These are phyloP conservation scores for Reutealis trisperma DNA, from an alignment of 345 rosid species.

Conservation along the genomic window DNA sequence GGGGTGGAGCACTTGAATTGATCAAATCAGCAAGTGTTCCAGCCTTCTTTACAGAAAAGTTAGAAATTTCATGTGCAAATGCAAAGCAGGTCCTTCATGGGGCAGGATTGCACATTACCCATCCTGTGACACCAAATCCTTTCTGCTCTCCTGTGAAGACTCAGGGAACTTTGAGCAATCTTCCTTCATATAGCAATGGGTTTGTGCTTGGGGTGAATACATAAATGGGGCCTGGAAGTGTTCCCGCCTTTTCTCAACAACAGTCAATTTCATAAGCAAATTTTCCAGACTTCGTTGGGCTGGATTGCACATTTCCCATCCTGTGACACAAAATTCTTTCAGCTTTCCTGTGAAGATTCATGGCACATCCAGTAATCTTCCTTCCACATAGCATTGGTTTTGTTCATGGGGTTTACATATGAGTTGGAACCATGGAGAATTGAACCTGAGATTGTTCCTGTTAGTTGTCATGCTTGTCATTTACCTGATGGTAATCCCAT, in stretches of 20 bases:
- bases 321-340: conserved; percentile 39
- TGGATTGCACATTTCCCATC: conserved; percentile 42
- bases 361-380: conserved; percentile 36
- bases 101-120: conserved; percentile 45
- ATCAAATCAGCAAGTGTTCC: conserved; percentile 42
- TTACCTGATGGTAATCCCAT: neutral
- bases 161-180: conserved; percentile 33
- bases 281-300: conserved; percentile 36
- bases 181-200: conserved; percentile 48
- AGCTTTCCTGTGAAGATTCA: conserved; percentile 34
- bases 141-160: conserved; percentile 40
- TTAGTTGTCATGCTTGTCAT: neutral
- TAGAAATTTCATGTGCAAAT: conserved; percentile 51
- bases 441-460: neutral
- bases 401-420: conserved; percentile 41
- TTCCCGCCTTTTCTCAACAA: conserved; percentile 50
- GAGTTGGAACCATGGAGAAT: neutral
- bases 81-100: conserved; percentile 46
- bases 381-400: conserved; percentile 44
- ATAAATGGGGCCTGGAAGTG: conserved; percentile 39
- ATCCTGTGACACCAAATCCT: conserved; percentile 43
- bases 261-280: conserved; percentile 41
- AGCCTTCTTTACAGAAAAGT: conserved; percentile 50
- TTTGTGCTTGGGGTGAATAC: conserved; percentile 47
- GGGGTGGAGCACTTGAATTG: conserved; percentile 50